Conservation (phyloP, 2,329 filamentous ascomycete genomes). For the Verticillium nubilum region DNA sequence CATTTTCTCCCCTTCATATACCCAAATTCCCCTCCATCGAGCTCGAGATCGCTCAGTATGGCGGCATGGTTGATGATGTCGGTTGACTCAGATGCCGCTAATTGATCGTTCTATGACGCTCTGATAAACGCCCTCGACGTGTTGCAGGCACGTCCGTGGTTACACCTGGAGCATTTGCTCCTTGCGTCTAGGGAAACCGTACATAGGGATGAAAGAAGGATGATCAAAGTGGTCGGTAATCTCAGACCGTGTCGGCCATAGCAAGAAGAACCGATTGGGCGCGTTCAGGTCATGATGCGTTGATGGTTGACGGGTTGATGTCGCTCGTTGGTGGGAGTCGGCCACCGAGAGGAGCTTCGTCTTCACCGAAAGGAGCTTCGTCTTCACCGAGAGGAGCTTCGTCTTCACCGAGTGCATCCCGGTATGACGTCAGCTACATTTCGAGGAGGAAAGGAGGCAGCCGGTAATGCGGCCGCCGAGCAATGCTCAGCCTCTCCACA, state of each 20-base stretch:
- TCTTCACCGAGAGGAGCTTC: too few species aligned
- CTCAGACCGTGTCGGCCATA: background rate
- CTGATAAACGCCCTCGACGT: constrained; percentile 8
- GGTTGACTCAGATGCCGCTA: background rate
- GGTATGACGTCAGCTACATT: background rate
- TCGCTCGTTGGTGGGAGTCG: too few species aligned
- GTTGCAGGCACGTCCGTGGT: background rate
- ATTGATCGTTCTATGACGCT: constrained; percentile 9
- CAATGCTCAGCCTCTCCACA: background rate
- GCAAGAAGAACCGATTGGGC: background rate
- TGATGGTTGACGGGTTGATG: background rate
- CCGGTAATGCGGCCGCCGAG: background rate
- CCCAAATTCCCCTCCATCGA: too few species aligned
- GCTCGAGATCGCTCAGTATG: background rate
- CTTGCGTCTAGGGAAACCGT: background rate
- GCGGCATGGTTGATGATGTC: background rate
- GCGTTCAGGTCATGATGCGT: background rate
- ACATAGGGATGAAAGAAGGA: background rate
- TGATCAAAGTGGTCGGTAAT: background rate
- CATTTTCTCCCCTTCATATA: too few species aligned
- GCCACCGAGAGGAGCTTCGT: too few species aligned
- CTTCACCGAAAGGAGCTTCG: too few species aligned
- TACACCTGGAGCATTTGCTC: background rate
- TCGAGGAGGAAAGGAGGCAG: too few species aligned
- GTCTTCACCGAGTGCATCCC: too few species aligned